These are phyloP conservation scores for Fusarium nodosum DNA, from an alignment of 2,329 filamentous ascomycete species.

Conservation along the genomic window DNA sequence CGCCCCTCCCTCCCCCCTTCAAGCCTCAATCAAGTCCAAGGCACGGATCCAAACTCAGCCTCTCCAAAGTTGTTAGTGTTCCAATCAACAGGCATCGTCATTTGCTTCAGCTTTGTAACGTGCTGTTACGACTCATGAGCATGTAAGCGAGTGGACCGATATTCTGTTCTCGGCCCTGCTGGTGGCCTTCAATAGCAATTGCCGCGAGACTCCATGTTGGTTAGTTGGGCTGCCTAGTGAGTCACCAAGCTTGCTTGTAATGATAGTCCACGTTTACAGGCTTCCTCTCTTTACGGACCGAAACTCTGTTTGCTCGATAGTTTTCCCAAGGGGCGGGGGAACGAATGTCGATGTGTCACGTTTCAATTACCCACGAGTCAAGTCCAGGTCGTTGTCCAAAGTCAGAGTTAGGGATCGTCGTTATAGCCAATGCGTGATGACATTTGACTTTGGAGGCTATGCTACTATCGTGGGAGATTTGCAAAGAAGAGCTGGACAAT, in stretches of 20 bases:
- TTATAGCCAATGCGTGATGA: background rate
- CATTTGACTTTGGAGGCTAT: conserved; percentile 21
- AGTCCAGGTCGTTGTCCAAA: conserved; percentile 1
- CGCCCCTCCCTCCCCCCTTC: background rate
- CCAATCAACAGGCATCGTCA: conserved; percentile 16
- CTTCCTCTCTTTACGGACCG: conserved; percentile 18
- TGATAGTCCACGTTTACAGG: background rate
- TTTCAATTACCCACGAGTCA: conserved; percentile 32
- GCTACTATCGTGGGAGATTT: conserved; percentile 20
- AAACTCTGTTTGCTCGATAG: conserved; percentile 35
- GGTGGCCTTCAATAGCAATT: conserved; percentile 19
- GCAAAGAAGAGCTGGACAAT: conserved; percentile 10
- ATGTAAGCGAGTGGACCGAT: conserved; percentile 23
- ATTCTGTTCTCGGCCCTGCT: conserved; percentile 31
- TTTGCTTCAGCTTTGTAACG: background rate
- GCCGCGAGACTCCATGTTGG: conserved; percentile 3
- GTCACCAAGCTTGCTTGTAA: conserved; percentile 9
- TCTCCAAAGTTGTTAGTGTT: background rate
- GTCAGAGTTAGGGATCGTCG: conserved; percentile 22
- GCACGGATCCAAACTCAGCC: conserved; percentile 6
- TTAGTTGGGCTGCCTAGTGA: background rate
- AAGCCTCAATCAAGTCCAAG: background rate
- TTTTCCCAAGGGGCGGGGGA: conserved; percentile 10
- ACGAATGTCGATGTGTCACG: conserved; percentile 23
- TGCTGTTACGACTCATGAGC: conserved; percentile 32